phyloP scores from a whole-genome alignment of 257 asterid species.

The Fraxinus excelsior region DNA sequence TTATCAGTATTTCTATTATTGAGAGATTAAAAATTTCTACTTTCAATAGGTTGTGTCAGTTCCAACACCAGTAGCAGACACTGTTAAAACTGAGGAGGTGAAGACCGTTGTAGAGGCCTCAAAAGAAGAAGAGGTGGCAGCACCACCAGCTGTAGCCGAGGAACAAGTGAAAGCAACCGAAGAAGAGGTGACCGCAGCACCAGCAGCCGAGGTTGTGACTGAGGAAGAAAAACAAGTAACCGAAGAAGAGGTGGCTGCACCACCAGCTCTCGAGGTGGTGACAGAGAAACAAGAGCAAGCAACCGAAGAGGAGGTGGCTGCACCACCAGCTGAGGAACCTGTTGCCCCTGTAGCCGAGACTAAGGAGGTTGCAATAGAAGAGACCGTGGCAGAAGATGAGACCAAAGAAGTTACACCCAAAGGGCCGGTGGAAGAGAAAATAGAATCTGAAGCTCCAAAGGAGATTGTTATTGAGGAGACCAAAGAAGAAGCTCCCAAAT shows the following conservation, averaged over 20 bases:
- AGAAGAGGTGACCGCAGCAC: conserved; percentile 24
- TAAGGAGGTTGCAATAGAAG: conserved; percentile 22
- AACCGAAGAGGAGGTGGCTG: conserved; percentile 22
- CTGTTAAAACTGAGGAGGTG: not conserved
- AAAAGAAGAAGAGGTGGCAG: conserved; percentile 12
- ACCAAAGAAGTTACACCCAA: conserved; percentile 3
- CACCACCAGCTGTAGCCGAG: not conserved
- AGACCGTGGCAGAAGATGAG: conserved; percentile 25
- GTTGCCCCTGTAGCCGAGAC: conserved; percentile 35
- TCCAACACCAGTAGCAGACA: conserved; percentile 29
- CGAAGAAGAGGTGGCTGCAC: conserved; percentile 22
- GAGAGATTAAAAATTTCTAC: not conserved
- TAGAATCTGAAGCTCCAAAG: conserved; percentile 17
- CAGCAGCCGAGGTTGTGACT: conserved; percentile 16
- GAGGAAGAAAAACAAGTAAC: conserved; percentile 21
- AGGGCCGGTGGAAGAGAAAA: conserved; percentile 21
- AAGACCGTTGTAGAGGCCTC: not conserved
- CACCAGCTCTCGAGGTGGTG: conserved; percentile 3
- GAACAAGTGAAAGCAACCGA: conserved; percentile 8
- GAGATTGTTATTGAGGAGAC: conserved; percentile 29
- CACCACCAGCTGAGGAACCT: conserved; percentile 27
- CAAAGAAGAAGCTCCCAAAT: conserved; percentile 5
- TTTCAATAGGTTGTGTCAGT: conserved; percentile 49
- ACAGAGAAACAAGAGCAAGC: conserved; percentile 22
- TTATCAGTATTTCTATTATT: too few species aligned